Evolutionary conservation across 257 asterid genomes (phyloP), one percentile per base, ranked within the genome.

Genomic region (Ilex aquifolium): DNA sequence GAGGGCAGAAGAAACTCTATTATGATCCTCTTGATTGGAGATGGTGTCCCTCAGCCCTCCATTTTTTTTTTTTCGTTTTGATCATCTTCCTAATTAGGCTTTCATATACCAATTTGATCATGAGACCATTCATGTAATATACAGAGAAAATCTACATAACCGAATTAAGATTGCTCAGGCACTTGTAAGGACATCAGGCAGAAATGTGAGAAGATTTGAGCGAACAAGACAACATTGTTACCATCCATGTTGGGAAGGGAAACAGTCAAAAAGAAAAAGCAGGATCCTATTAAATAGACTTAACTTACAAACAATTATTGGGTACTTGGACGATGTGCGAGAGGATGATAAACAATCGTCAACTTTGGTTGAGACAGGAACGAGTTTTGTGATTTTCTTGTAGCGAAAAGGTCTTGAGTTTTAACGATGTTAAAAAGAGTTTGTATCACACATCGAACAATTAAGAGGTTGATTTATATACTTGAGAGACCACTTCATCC

Each of bases 111-210:
- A 63, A 93, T 64, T 76, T 93, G 92, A 65, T 79, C 96, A 56
- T 93, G 90, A 9, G 96, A 85, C 99, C 99, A 93, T 49, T 93
- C 99, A 80, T 93, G 97, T 82, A 93, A 75, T 44, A 96, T 85
- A 93, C 97, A 46, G 97, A 93, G 70, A 93, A 79, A 76, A 90
- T 97, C 98, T 91, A 84, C 76, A 74, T n/a, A 67, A 7, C 40
- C 11, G 63, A 57, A 32, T 31, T 16, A 42, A 51, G 51, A 46
- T 10, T 46, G 3, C 15, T 46, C 51, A 46, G 46, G 15, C 2
- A 4, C 13, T 46, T 46, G 15, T 46, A 3, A 3, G 2, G 51
- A 3, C 51, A 46, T 8, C 3, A 59, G 13, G 59, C 65, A 48
- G 59, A 60, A 51, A 50, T 29, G n/a, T 5, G 1, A 39, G 36